Base-by-base conservation (phyloP, 129 eudicot genomes). In the Chrysanthemum lavandulifolium region DNA sequence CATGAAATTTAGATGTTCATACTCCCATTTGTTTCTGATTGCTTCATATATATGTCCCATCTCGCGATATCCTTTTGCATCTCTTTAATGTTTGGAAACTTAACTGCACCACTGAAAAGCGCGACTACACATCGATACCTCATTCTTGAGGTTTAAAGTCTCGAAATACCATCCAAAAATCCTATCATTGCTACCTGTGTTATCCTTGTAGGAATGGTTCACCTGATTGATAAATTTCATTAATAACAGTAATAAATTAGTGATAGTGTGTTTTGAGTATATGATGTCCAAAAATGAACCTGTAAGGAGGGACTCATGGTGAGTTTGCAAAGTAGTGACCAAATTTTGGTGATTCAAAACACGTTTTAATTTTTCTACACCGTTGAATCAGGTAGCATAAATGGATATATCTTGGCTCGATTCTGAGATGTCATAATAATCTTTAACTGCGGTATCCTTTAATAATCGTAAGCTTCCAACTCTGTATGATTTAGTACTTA, bases 11-110 rank as follows among this genome's bases (percentile, higher is more conserved):
- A 21, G 23, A 21, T 21, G 23, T 21, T 25, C 3, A 1, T 25
- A 25, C 29, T 25, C 29, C 29, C 29, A 25, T 25, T 25, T 25
- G 29, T 25, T 25, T 2, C 13, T 49, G 53, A 49, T 6, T 49
- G 12, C 53, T 49, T 49, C 53, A 49, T 49, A 18, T n/a, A n/a
- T 65, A 65, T 10, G 33, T 65, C 70, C 70, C 70, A 65, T 65
- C 33, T 65, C 0, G 31, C 29, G 15, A 65, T 65, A 10, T 65
- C 70, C 2, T 65, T 43, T 4, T 65, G 55, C 70, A 65, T 65
- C 33, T 65, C 55, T n/a, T 43, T 16, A 47, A 65, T 31, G 5
- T 14, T 45, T 18, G 70, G 70, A 4, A 65, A 5, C 70, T 43
- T 65, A 40, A 65, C 29, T 23, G 70, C 53, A 18, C 70, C 70